Evolutionary conservation across 2,329 filamentous ascomycete genomes (phyloP).

Genomic region (Sclerotinia glacialis): DNA sequence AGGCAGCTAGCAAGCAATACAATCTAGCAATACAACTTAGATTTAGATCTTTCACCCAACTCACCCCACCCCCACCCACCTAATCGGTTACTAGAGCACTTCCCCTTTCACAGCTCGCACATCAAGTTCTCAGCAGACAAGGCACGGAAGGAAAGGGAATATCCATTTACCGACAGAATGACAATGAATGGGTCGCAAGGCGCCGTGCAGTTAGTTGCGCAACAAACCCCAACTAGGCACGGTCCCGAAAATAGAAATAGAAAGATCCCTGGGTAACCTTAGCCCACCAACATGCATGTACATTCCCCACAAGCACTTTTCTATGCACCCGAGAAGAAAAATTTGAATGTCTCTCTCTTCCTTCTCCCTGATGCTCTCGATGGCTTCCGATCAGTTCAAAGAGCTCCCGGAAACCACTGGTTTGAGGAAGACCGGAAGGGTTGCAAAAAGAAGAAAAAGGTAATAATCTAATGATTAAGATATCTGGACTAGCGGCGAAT

Average conservation of each 20-base stretch:
- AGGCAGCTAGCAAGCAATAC: neutral
- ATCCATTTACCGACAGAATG: slow-evolving; percentile 1
- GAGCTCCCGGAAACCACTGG: no score
- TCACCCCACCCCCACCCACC: neutral
- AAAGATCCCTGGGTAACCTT: neutral
- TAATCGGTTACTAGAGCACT: neutral
- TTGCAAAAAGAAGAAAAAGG: neutral
- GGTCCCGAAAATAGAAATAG: neutral
- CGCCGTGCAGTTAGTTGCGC: neutral
- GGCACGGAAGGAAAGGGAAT: neutral
- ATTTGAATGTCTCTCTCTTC: no score
- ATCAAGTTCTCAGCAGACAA: slow-evolving; percentile 1
- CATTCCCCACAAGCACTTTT: neutral
- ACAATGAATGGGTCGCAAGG: neutral
- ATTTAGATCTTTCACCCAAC: neutral
- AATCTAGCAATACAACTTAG: no score
- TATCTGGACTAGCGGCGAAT: slow-evolving; percentile 16
- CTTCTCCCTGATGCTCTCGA: neutral
- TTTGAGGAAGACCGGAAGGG: no score
- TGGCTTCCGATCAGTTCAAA: neutral
- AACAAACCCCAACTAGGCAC: neutral
- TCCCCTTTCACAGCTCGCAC: neutral
- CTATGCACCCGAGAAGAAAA: neutral
- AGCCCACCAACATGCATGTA: neutral
- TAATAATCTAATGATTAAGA: no score